A percentile compares a stretch with the other conserved stretches of the same genome.
Conservation (phyloP, 805 yeast species). For the Candida pseudofarinosa region DNA sequence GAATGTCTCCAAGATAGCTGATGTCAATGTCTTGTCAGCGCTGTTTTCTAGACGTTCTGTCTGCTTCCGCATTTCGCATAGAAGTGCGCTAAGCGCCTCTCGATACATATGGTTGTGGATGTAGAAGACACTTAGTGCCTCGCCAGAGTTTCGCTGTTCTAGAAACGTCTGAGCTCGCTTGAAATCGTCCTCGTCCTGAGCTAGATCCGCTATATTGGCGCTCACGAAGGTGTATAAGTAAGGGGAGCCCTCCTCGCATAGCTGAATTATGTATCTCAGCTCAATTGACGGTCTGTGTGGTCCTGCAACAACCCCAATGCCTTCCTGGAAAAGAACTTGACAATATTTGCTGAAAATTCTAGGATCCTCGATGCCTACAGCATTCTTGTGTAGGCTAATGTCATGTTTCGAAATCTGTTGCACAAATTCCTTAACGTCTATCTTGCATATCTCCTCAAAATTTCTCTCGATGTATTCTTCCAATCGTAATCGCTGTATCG, state of each 20-base stretch:
- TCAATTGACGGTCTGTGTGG: slow-evolving; percentile 5
- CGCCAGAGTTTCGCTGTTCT: neutral
- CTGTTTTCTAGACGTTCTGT: neutral
- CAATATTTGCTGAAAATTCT: slow-evolving; percentile 5
- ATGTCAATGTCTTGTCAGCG: neutral
- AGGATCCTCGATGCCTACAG: slow-evolving; percentile 24
- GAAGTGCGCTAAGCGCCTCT: neutral
- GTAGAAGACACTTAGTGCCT: neutral
- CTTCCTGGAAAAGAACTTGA: neutral
- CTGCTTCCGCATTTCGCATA: neutral
- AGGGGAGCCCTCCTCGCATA: slow-evolving; percentile 13
- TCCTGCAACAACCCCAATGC: neutral
- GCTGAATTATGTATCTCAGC: slow-evolving; percentile 21
- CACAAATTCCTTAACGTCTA: slow-evolving; percentile 34
- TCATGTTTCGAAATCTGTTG: slow-evolving; percentile 29
- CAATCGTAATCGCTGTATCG: slow-evolving; percentile 18
- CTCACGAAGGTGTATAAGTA: slow-evolving; percentile 13
- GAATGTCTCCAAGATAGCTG: neutral
- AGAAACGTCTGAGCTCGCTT: slow-evolving; percentile 4
- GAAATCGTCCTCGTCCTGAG: slow-evolving; percentile 3
- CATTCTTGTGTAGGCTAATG: slow-evolving; percentile 37
- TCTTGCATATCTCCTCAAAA: slow-evolving; percentile 18
- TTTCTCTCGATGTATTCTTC: slow-evolving; percentile 22
- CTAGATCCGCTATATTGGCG: slow-evolving; percentile 7
- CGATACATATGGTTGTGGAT: neutral